Base-by-base conservation (phyloP, 139 green algal genomes). In the Edaphochlamys debaryana region DNA sequence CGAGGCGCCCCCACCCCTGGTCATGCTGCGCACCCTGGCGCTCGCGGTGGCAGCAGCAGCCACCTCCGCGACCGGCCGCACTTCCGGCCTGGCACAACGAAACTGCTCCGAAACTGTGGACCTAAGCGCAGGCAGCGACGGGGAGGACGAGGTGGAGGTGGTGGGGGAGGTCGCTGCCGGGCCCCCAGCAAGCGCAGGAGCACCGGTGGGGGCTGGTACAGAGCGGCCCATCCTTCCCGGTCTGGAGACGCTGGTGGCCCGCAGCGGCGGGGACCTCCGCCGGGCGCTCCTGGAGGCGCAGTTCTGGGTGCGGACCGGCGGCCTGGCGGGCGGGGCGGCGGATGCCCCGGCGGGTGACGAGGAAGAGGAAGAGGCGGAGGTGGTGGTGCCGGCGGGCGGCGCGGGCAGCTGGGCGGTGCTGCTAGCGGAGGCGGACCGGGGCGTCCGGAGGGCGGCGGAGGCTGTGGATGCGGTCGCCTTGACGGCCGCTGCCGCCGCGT, bases 21-120 rank as follows among this genome's bases (percentile, higher is more conserved):
- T 66, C 30, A 29, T 90, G 38, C 71, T 92, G 30, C 86, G 86
- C 36, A 70, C 74, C 48, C 58, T 87, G 27, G 68, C 74, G 9
- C 52, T 92, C 56, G 77, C 67, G 0, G 22, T 23, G 52, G 42
- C 25, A 15, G 11, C 63, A 13, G 50, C 40, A 9, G 48, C 40
- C 25, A 5, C 34, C 27, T 29, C 25, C 37, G 22, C 32, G 13
- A 20, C 15, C 36, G 19, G 66, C 34, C 2, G 42, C 6, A 11
- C 25, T 6, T n/a, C 32, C 45, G 7, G 69, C 58, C n/a, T n/a
- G n/a, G n/a, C n/a, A n/a, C n/a, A n/a, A n/a, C n/a, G n/a, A n/a
- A n/a, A n/a, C n/a, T n/a, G n/a, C n/a, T n/a, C n/a, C 20, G 71
- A 68, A 25, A 36, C 40, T 15, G 50, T 79, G 36, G 71, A 79